phyloP scores from a whole-genome alignment of 164 flowering plant genomes.

The Chloranthus sessilifolius region DNA sequence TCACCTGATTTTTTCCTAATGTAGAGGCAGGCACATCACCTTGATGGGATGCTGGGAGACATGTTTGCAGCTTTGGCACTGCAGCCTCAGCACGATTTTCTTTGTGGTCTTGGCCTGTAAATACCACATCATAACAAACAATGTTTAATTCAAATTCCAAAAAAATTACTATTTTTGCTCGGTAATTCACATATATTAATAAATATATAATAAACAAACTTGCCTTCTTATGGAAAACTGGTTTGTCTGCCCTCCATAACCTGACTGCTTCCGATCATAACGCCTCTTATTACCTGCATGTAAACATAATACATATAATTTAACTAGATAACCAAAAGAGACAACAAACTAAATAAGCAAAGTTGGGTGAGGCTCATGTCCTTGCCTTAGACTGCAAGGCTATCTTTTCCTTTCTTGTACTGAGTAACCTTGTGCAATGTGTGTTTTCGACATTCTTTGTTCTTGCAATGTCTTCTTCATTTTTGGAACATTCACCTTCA shows the following conservation, averaged over 20 bases:
- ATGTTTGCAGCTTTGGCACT: slow-evolving; percentile 21
- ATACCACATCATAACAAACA: neutral
- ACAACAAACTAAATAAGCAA: too few species aligned
- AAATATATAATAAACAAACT: neutral
- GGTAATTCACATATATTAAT: too few species aligned
- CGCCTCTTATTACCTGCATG: slow-evolving; percentile 12
- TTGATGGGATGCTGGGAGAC: slow-evolving; percentile 21
- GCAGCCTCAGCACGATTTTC: slow-evolving; percentile 21
- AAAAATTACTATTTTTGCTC: too few species aligned
- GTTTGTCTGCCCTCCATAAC: slow-evolving; percentile 17
- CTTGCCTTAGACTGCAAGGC: slow-evolving; percentile 18
- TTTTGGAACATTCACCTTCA: slow-evolving; percentile 21
- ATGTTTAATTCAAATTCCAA: too few species aligned
- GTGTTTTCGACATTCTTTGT: slow-evolving; percentile 18
- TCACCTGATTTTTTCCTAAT: too few species aligned
- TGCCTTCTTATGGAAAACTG: slow-evolving; percentile 14
- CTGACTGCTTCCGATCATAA: slow-evolving; percentile 13
- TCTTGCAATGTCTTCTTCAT: slow-evolving; percentile 22
- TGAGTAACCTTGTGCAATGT: slow-evolving; percentile 21
- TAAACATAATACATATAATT: too few species aligned
- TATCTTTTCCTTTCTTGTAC: slow-evolving; percentile 21
- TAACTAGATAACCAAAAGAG: too few species aligned
- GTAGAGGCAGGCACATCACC: slow-evolving; percentile 4
- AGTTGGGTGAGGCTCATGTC: too few species aligned
- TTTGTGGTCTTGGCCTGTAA: slow-evolving; percentile 17